Evolutionary conservation across 306 rosid genomes (phyloP).

Genomic region (Vigna reflexopilosa): DNA sequence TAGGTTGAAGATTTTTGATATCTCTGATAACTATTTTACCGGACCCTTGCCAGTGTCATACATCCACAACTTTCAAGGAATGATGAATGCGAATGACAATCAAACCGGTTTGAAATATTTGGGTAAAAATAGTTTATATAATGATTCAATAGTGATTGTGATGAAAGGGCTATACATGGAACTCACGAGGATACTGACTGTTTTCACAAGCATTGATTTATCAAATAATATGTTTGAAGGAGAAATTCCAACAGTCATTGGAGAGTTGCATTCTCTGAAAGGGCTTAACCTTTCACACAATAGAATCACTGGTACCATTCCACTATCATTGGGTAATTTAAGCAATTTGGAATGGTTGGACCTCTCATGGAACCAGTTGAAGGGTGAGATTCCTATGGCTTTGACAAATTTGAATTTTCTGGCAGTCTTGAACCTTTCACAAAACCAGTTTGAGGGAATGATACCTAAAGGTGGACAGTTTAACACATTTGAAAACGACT

Average conservation of each 20-base stretch:
- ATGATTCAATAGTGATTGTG: too few relatives aligned
- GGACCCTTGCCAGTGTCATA: constrained; percentile 46
- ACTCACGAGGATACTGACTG: neutral
- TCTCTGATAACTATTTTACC: constrained; percentile 45
- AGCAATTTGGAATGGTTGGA: constrained; percentile 46
- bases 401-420: constrained; percentile 40
- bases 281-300: constrained; percentile 52
- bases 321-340: neutral
- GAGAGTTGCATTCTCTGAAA: constrained; percentile 37
- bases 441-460: constrained; percentile 39
- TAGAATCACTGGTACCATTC: neutral
- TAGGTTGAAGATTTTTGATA: constrained; percentile 29
- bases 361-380: constrained; percentile 46
- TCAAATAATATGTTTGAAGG: constrained; percentile 51
- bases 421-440: constrained; percentile 22
- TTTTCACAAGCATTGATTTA: constrained; percentile 40
- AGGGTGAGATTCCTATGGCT: constrained; percentile 34
- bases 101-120: constrained; percentile 8
- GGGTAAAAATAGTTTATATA: neutral
- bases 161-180: too few relatives aligned
- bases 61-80: constrained; percentile 46
- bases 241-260: constrained; percentile 40
- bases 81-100: constrained; percentile 1
- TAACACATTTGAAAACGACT: constrained; percentile 42
- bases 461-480: constrained; percentile 52